phyloP scores from a whole-genome alignment of 768 basidiomycete genomes.

The Galerina sulciceps region DNA sequence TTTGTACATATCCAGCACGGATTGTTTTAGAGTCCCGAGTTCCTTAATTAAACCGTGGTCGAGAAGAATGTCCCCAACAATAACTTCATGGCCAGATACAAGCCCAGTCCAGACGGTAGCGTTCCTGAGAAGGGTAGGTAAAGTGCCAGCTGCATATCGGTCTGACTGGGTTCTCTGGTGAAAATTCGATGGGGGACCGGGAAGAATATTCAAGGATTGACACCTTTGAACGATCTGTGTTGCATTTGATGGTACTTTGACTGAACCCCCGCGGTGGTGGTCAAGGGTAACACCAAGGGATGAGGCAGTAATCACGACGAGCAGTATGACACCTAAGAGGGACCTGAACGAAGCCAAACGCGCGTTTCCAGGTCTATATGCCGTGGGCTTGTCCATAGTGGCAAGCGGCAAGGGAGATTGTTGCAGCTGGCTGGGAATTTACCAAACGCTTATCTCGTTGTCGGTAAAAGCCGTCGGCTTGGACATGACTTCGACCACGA shows the following conservation, averaged over 20 bases:
- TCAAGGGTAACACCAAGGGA: conserved; percentile 27
- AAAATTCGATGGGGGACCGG: conserved; percentile 50
- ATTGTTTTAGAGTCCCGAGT: conserved; percentile 45
- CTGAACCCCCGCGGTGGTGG: conserved; percentile 17
- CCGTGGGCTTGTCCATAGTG: conserved; percentile 39
- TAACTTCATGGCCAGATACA: conserved; percentile 54
- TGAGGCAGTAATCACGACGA: conserved; percentile 27
- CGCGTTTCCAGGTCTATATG: conserved; percentile 17
- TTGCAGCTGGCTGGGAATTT: background rate
- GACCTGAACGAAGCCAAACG: conserved; percentile 21
- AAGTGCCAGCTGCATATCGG: conserved; percentile 64
- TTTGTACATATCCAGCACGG: conserved; percentile 20
- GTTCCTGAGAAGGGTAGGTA: conserved; percentile 68
- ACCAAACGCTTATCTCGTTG: too few species aligned
- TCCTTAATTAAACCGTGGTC: conserved; percentile 60
- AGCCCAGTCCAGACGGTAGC: conserved; percentile 71
- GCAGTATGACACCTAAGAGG: conserved; percentile 26
- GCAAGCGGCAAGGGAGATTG: conserved; percentile 1
- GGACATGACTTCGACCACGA: conserved; percentile 24
- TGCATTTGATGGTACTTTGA: conserved; percentile 40
- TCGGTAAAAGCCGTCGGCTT: too few species aligned
- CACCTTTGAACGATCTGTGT: conserved; percentile 53
- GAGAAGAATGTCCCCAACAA: conserved; percentile 62
- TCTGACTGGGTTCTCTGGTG: conserved; percentile 53
- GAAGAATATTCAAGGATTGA: conserved; percentile 46